Evolutionary conservation across 768 basidiomycete species (phyloP).

Genomic region (Filobasidium floriforme): DNA sequence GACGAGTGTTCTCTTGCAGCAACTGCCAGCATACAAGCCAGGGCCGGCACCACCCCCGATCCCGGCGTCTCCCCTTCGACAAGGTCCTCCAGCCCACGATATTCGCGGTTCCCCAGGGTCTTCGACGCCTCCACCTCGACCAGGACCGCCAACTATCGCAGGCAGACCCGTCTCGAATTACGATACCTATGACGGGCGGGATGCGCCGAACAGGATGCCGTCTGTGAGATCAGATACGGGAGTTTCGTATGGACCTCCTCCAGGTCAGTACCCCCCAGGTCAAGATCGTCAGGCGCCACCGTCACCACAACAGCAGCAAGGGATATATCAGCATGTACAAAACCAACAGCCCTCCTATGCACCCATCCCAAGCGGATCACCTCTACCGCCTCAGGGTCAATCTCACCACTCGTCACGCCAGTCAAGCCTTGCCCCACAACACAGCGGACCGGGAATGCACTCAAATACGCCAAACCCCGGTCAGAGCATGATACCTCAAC

Average conservation of each 20-base stretch:
- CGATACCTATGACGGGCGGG: background rate
- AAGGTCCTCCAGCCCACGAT: background rate
- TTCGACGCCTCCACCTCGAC: constrained; percentile 9
- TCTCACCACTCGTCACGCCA: no score
- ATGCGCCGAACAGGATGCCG: background rate
- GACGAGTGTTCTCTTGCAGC: background rate
- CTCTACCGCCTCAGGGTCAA: no score
- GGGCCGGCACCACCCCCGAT: constrained; percentile 13
- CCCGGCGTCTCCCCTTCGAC: constrained; percentile 12
- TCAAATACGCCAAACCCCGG: no score
- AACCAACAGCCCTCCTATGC: no score
- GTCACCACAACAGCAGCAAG: no score
- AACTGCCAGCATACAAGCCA: constrained; percentile 3
- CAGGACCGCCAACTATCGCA: constrained; percentile 7
- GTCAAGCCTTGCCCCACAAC: no score
- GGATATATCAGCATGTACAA: no score
- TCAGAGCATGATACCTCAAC: constrained; percentile 5
- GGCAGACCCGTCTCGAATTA: background rate
- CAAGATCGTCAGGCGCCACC: no score
- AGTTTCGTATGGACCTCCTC: background rate
- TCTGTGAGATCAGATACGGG: background rate
- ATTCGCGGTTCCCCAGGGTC: background rate
- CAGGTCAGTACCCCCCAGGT: no score
- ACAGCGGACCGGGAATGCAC: no score
- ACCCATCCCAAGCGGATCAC: no score